Percentiles rank a stretch among this genome's conserved stretches.
Evolutionary conservation across 805 yeast species (phyloP).

Genomic region (Cyberlindnera veronae): DNA sequence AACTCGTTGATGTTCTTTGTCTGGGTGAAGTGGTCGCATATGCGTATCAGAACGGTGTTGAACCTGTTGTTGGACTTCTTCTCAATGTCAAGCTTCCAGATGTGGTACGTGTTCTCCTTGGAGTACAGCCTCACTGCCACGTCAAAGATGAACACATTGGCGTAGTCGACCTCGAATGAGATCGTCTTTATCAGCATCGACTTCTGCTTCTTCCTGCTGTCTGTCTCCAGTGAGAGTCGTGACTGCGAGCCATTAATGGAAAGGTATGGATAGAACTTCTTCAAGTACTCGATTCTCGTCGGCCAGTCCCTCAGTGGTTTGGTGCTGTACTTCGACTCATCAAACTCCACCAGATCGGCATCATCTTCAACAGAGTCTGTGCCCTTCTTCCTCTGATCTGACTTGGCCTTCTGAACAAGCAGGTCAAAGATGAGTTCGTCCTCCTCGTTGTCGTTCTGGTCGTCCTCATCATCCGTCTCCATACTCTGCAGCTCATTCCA

Average conservation of each 20-base stretch:
- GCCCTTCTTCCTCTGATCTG: background rate
- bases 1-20: conserved; percentile 24
- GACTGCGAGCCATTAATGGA: conserved; percentile 15
- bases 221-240: conserved; percentile 15
- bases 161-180: conserved; percentile 15
- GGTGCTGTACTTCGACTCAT: conserved; percentile 15
- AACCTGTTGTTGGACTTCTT: conserved; percentile 24
- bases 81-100: conserved; percentile 9
- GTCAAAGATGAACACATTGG: conserved; percentile 11
- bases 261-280: conserved; percentile 24
- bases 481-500: conserved; percentile 20
- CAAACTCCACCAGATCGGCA: conserved; percentile 8
- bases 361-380: conserved; percentile 1
- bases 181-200: conserved; percentile 20
- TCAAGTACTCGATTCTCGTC: conserved; percentile 19
- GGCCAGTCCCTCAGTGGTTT: conserved; percentile 25
- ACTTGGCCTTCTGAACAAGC: conserved; percentile 6
- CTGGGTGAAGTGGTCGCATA: conserved; percentile 6
- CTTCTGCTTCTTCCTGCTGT: conserved; percentile 4
- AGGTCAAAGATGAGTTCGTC: conserved; percentile 14
- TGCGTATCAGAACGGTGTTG: conserved; percentile 15
- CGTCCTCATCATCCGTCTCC: conserved; percentile 12
- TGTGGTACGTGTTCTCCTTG: conserved; percentile 11
- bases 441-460: conserved; percentile 4
- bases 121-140: conserved; percentile 16